Evolutionary conservation across 2,329 filamentous ascomycete species (phyloP), one percentile per base, ranked within the genome.

Genomic region (Fusarium sp.): DNA sequence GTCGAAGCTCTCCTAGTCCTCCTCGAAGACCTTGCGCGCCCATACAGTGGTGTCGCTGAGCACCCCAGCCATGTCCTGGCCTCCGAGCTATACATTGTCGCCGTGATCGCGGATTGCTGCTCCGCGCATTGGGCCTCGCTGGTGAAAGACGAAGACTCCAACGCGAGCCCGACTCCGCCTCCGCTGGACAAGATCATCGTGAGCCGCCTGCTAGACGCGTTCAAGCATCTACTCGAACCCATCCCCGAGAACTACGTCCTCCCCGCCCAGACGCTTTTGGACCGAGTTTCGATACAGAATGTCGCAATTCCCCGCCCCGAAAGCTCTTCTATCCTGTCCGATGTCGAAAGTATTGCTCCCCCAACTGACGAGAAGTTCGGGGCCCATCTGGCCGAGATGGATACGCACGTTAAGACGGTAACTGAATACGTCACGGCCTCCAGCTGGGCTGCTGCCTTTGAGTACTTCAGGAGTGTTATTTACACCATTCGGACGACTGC

Each of bases 361-460:
- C 43, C 72, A 27, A 77, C 72, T 27, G 76, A 80, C 14, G 73
- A 78, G n/a, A 75, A 65, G 8, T 72, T 80, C 20, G 81, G 82
- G 18, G 78, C 82, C 13, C 84, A 85, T 57, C 78, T 83, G 13
- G 76, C 82, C 20, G 85, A 88, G 60, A 83, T 92, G 62, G 91
- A 92, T 77, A 82, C 82, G 9, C 85, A 88, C 73, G 85, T 90
- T 76, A 88, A 89, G 79, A 83, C 81, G 6, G 85, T 93, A 18
- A 84, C 92, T 37, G 91, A 93, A 79, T 93, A 90, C 74, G 82
- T 92, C 68, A 92, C 90, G 16, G 91, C 90, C 9, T 90, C 90
- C 3, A 92, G 88, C 76, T 93, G 92, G 92, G 75, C 85, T 33
- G 81, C 86, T 43, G 86, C 89, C 4, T 89, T 92, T 65, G 89